These are phyloP conservation scores for Corylus avellana DNA, from an alignment of 306 rosid species.

Conservation along the genomic window DNA sequence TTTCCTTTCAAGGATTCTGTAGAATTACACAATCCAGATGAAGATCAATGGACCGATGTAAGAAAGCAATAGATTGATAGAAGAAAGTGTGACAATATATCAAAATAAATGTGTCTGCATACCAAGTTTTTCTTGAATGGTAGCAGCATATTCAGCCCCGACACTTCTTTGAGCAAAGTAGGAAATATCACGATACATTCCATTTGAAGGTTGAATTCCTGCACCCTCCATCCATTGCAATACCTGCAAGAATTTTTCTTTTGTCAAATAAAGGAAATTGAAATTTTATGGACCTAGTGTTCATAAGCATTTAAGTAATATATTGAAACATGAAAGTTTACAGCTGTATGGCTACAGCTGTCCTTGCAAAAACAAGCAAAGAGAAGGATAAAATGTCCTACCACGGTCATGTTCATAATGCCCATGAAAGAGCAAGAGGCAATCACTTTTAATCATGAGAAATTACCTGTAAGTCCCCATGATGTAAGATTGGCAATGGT, in stretches of 20 bases:
- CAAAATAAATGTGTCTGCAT: conserved; percentile 31
- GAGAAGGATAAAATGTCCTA: not conserved
- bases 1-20: conserved; percentile 63
- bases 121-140: conserved; percentile 78
- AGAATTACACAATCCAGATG: conserved; percentile 29
- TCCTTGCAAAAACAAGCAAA: not conserved
- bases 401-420: not conserved
- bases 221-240: conserved; percentile 93
- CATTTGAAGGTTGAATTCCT: conserved; percentile 68
- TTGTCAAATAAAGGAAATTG: not conserved
- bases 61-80: not conserved
- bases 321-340: not conserved
- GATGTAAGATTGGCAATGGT: too few relatives aligned
- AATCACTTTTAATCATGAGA: not conserved
- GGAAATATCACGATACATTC: conserved; percentile 66
- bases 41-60: not conserved
- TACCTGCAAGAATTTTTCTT: conserved; percentile 47
- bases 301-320: not conserved
- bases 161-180: conserved; percentile 63
- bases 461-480: too few relatives aligned
- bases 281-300: not conserved
- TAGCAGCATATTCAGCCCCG: conserved; percentile 68
- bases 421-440: not conserved
- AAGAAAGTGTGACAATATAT: not conserved
- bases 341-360: not conserved